A percentile compares a stretch with the other conserved stretches of the same genome.
phyloP scores from a whole-genome alignment of 2,329 filamentous ascomycete species.

The Paraphaeosphaeria sporulosa region DNA sequence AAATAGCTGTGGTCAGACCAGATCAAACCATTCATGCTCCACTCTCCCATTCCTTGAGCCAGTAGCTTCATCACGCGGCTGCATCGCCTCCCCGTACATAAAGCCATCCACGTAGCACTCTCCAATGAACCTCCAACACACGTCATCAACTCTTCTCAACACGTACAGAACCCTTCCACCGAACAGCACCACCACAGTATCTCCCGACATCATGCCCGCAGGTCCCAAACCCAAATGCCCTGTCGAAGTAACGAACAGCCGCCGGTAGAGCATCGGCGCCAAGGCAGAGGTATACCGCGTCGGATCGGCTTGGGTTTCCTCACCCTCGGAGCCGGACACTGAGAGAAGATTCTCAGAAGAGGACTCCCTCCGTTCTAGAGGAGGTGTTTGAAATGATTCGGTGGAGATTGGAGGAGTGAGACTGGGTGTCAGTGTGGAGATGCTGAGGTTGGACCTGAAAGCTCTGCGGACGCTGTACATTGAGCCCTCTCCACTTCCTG shows the following conservation, averaged over 20 bases:
- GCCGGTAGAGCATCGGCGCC: conserved; percentile 14
- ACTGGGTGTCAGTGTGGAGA: conserved; percentile 16
- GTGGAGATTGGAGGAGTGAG: conserved; percentile 10
- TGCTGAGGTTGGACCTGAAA: conserved; percentile 14
- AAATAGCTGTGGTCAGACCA: conserved; percentile 4
- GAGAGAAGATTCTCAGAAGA: background rate
- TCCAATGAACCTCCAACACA: conserved; percentile 3
- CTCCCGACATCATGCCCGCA: conserved; percentile 15
- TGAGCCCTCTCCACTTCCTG: background rate
- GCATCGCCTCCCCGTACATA: conserved; percentile 16
- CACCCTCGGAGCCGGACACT: background rate
- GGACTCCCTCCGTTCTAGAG: background rate
- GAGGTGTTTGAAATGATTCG: background rate
- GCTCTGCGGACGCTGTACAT: conserved; percentile 14
- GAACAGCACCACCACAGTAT: conserved; percentile 15
- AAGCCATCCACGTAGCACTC: conserved; percentile 17
- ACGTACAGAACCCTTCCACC: conserved; percentile 15
- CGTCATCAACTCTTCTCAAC: conserved; percentile 9
- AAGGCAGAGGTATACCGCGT: conserved; percentile 13
- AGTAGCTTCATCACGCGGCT: background rate
- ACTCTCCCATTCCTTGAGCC: background rate
- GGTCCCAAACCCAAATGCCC: conserved; percentile 14
- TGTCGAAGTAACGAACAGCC: conserved; percentile 12
- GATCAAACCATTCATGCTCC: conserved; percentile 17
- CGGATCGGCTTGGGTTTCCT: conserved; percentile 5